These are phyloP conservation scores for Tetrahymena thermophila DNA, from an alignment of 73 alveolate genomes.

Conservation along the genomic window DNA sequence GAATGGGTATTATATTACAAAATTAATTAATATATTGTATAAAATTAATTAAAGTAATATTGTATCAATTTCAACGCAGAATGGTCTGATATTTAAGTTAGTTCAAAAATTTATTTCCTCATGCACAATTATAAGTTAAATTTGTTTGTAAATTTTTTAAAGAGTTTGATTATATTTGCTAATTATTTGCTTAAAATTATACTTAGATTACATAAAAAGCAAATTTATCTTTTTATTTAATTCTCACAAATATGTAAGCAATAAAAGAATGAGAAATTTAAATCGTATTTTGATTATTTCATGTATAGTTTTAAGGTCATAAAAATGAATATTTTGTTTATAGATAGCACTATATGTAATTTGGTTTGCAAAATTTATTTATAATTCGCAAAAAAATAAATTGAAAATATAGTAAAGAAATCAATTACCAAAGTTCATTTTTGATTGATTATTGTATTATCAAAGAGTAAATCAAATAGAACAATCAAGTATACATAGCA, in stretches of 20 bases:
- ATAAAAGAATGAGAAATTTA: not conserved
- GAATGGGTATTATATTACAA: not conserved
- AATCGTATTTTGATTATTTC: not conserved
- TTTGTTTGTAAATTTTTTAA: not conserved
- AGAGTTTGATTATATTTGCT: no score
- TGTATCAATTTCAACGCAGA: no score
- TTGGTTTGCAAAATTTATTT: not conserved
- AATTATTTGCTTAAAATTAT: not conserved
- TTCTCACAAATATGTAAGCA: not conserved
- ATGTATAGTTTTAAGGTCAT: not conserved
- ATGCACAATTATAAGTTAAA: not conserved
- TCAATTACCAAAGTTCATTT: not conserved
- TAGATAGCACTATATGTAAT: not conserved
- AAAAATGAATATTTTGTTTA: not conserved
- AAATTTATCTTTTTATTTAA: no score
- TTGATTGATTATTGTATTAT: not conserved
- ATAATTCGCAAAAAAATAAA: not conserved
- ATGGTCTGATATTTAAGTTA: not conserved
- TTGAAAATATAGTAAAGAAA: no score
- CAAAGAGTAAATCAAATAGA: not conserved
- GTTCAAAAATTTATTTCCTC: no score
- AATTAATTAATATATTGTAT: no score
- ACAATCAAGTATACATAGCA: not conserved
- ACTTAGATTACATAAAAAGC: not conserved
- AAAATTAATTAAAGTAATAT: not conserved